Evolutionary conservation across 2,329 filamentous ascomycete genomes (phyloP).

Genomic region (Ustilaginoidea virens): DNA sequence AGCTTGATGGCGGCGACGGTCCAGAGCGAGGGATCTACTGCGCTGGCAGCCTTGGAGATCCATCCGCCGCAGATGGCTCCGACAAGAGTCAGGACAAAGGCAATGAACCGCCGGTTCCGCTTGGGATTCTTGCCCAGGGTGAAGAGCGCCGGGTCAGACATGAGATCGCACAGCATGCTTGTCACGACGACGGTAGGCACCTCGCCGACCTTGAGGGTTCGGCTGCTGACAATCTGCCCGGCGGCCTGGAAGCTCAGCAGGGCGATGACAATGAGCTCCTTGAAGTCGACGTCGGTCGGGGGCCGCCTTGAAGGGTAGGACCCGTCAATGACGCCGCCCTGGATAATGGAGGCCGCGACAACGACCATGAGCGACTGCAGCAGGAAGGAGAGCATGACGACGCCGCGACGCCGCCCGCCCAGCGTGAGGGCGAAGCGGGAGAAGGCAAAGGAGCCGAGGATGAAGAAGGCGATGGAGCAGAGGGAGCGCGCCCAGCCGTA

Average conservation of each 20-base stretch:
- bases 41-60: conserved; percentile 26
- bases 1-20: conserved; percentile 29
- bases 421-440: conserved; percentile 12
- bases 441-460: conserved; percentile 35
- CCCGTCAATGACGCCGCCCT: conserved; percentile 19
- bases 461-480: conserved; percentile 36
- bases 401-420: conserved; percentile 17
- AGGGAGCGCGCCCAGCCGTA: conserved; percentile 33
- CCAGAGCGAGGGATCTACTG: conserved; percentile 28
- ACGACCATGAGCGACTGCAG: conserved; percentile 35
- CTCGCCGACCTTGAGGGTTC: conserved; percentile 34
- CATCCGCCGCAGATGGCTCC: conserved; percentile 33
- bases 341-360: conserved; percentile 35
- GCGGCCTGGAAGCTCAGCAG: conserved; percentile 38
- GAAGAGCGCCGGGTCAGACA: conserved; percentile 33
- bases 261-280: conserved; percentile 24
- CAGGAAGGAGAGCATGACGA: conserved; percentile 32
- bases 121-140: conserved; percentile 27
- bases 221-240: conserved; percentile 34
- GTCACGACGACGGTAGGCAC: conserved; percentile 39
- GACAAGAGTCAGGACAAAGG: conserved; percentile 27
- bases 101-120: conserved; percentile 29
- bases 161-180: conserved; percentile 36
- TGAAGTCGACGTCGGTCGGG: conserved; percentile 9
- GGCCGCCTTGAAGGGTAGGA: conserved; percentile 6